A percentile compares a stretch with the other conserved stretches of the same genome.
Conservation (phyloP, 768 basidiomycete genomes). For the Boletus rubropictus region DNA sequence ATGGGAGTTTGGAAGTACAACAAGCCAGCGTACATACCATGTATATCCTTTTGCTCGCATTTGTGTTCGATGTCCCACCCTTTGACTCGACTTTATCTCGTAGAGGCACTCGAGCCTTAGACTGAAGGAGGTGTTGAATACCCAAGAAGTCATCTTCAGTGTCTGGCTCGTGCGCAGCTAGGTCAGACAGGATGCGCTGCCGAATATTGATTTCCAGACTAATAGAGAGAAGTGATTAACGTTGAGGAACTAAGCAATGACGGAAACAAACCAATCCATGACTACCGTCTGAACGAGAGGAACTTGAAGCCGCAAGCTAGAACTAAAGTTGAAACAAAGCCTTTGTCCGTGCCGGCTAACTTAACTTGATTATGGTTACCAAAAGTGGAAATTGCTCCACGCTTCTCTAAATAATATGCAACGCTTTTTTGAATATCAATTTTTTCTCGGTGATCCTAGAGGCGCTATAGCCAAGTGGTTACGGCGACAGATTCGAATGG, state of each 20-base stretch:
- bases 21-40: constrained; percentile 45
- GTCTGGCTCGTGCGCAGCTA: constrained; percentile 53
- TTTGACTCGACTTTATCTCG: constrained; percentile 9
- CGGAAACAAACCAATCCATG: constrained; percentile 47
- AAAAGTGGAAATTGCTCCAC: constrained; percentile 2
- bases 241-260: neutral
- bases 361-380: neutral
- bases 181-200: constrained; percentile 68
- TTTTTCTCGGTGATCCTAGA: neutral
- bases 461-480: constrained; percentile 72
- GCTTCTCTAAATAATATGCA: neutral
- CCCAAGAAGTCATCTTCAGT: constrained; percentile 41
- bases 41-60: constrained; percentile 32
- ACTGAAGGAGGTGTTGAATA: constrained; percentile 53
- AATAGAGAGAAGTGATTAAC: neutral
- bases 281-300: neutral
- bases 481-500: constrained; percentile 67
- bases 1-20: neutral
- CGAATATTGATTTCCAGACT: constrained; percentile 78
- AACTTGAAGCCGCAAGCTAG: neutral
- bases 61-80: constrained; percentile 20
- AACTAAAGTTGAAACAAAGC: neutral
- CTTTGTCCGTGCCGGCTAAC: neutral
- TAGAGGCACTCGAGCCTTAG: constrained; percentile 49
- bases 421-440: too few species aligned